Conservation (phyloP, 495 filamentous ascomycete species). For the Neurospora tetraspora region DNA sequence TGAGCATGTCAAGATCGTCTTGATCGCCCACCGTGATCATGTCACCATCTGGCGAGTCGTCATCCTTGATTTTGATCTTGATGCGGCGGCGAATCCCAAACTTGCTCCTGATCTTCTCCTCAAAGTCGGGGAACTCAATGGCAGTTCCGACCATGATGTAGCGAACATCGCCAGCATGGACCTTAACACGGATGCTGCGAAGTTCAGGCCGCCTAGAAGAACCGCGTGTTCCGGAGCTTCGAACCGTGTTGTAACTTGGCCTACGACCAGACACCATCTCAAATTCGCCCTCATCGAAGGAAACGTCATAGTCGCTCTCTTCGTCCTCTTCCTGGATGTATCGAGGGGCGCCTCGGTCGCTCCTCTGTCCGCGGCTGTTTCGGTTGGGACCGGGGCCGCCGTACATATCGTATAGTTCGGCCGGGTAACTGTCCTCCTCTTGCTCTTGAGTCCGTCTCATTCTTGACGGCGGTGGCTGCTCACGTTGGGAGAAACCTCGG, state of each 20-base stretch:
- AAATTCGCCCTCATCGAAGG: conserved; percentile 66
- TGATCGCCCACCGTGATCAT: conserved; percentile 96
- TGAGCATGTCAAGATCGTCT: conserved; percentile 85
- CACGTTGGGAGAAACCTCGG: conserved; percentile 40
- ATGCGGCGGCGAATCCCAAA: conserved; percentile 61
- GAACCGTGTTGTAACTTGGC: conserved; percentile 28
- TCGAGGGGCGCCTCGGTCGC: conserved; percentile 29
- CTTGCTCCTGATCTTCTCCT: conserved; percentile 70
- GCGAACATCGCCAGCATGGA: conserved; percentile 83
- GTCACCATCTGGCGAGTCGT: conserved; percentile 65
- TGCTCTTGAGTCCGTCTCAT: conserved; percentile 32
- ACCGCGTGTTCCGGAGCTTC: conserved; percentile 27
- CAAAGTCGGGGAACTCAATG: conserved; percentile 66
- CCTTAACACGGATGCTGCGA: conserved; percentile 72
- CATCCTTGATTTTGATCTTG: conserved; percentile 77
- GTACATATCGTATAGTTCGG: conserved; percentile 66
- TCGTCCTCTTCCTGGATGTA: conserved; percentile 69
- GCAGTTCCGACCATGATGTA: conserved; percentile 77
- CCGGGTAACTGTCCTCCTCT: conserved; percentile 52
- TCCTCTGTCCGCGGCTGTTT: conserved; percentile 23
- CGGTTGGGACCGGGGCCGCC: conserved; percentile 27
- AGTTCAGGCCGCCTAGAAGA: conserved; percentile 39
- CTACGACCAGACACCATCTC: conserved; percentile 59
- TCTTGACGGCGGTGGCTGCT: conserved; percentile 10
- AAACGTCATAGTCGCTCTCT: conserved; percentile 58